Percentiles rank a stretch among this genome's conserved stretches.
phyloP scores from a whole-genome alignment of 305 asterid species.

The Fraxinus nigra region DNA sequence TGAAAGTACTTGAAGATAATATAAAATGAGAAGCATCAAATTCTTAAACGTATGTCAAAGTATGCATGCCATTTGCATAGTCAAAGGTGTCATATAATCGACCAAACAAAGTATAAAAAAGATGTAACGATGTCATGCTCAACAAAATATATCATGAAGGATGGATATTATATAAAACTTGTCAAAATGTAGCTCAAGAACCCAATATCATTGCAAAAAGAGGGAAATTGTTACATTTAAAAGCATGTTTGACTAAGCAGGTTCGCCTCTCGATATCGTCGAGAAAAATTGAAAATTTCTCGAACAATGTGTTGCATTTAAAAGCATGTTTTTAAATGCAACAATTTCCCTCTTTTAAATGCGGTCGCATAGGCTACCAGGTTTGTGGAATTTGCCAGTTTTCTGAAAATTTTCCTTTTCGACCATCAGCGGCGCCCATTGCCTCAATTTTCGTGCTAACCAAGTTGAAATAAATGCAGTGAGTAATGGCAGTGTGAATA shows the following conservation, averaged over 20 bases:
- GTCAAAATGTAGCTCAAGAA: neutral
- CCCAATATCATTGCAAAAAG: neutral
- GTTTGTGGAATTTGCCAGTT: too few relatives aligned
- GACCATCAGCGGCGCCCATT: neutral
- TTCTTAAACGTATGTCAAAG: neutral
- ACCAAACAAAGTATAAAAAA: too few relatives aligned
- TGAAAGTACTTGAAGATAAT: neutral
- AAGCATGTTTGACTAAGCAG: neutral
- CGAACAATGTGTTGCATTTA: neutral
- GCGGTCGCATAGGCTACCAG: neutral
- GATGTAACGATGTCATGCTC: neutral
- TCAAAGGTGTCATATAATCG: neutral
- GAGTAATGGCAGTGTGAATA: neutral
- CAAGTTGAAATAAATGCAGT: neutral
- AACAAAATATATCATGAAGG: neutral
- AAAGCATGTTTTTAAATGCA: too few relatives aligned
- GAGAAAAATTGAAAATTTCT: too few relatives aligned
- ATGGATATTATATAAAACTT: too few relatives aligned
- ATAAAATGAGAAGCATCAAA: neutral
- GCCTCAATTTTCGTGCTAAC: neutral
- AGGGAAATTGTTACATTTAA: neutral
- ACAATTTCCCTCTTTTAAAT: too few relatives aligned
- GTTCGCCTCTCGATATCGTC: neutral
- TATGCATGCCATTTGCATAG: neutral
- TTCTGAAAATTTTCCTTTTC: too few relatives aligned